Evolutionary conservation across 345 rosid species (phyloP), one percentile per base, ranked within the genome.

Genomic region (Bruguiera gymnorhiza): DNA sequence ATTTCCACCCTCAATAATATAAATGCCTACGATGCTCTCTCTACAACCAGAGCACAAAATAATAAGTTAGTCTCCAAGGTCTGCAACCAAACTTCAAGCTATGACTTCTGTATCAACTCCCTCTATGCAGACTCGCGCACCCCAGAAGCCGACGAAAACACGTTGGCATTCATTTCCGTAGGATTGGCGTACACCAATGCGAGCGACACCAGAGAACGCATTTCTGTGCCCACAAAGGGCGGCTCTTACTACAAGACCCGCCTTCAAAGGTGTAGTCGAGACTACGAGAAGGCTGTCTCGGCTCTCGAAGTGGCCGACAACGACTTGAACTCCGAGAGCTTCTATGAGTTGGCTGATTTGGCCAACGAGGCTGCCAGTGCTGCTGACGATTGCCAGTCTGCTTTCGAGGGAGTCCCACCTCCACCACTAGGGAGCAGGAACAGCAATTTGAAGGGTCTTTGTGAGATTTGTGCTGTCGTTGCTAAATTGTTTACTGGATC

Each of bases 271-370:
- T 82, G 85, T 48, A 1, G 62, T 31, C 54, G 19, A 20, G 63
- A 68, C 30, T 84, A 82, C 57, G 30, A 24, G 11, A 54, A 37
- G 62, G 82, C 73, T 9, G 74, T 73, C 58, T 46, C 70, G 2
- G 66, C 72, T 2, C 37, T 84, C 1, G 74, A 16, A 16, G 29
- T 63, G 62, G 81, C 84, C 20, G 54, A 71, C 61, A 70, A 80
- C 24, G 85, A 82, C 78, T 63, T 84, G 62, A 74, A 82, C 73
- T 68, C 85, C 4, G 84, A 82, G 79, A 79, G 77, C 61, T 82
- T 51, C 78, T 75, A 58, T 53, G 60, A 67, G 56, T 39, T 82
- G 72, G 72, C 19, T 23, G 39, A 69, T 20, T 68, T 74, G 67
- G 67, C 83, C 20, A 39, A 8, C 31, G 60, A 15, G 6, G 76